phyloP scores from a whole-genome alignment of 202 grass and related monocot genomes.

The Setaria italica region DNA sequence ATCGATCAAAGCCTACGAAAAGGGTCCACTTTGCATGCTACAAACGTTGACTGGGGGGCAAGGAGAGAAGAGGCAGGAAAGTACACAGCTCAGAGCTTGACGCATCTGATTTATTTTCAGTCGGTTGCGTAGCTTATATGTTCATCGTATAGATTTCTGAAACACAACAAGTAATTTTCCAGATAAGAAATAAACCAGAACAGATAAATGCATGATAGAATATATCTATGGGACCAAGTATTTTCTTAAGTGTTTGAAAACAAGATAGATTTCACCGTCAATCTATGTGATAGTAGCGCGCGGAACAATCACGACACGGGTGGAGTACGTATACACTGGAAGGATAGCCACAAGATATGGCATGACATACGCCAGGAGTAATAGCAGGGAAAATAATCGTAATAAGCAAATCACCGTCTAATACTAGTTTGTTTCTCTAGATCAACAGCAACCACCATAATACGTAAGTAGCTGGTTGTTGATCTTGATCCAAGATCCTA shows the following conservation, averaged over 20 bases:
- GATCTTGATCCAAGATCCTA: background rate
- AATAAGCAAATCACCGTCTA: background rate
- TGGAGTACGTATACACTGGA: too few species aligned
- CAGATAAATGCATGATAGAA: background rate
- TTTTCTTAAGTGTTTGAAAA: too few species aligned
- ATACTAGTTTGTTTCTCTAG: background rate
- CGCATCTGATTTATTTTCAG: background rate
- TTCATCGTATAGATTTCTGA: too few species aligned
- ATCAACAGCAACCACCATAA: background rate
- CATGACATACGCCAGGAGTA: too few species aligned
- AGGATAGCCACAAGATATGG: too few species aligned
- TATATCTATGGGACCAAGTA: background rate
- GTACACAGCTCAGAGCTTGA: background rate
- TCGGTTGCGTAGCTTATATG: background rate
- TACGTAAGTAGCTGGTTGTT: background rate
- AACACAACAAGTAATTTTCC: background rate
- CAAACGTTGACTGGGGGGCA: background rate
- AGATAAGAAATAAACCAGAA: background rate
- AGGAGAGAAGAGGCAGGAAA: background rate
- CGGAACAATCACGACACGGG: background rate
- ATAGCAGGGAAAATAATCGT: background rate
- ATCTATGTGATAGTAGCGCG: background rate
- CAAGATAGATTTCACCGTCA: too few species aligned
- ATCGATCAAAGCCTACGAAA: background rate
- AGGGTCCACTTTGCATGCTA: background rate